Percentiles rank a stretch among this genome's conserved stretches.
These are phyloP conservation scores for Euphorbia lathyris DNA, from an alignment of 345 rosid species.

Conservation along the genomic window DNA sequence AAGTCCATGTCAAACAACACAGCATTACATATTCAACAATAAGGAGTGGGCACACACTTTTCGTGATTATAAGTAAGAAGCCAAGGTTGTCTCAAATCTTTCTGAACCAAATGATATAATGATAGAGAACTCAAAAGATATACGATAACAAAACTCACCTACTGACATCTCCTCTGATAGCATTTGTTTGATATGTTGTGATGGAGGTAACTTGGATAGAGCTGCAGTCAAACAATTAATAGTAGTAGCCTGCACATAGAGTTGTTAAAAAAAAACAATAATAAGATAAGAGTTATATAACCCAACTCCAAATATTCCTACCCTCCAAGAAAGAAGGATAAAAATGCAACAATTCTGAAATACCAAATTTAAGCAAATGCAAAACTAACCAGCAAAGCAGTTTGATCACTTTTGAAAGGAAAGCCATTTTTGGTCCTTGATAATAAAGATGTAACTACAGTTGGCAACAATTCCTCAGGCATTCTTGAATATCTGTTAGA, in stretches of 20 bases:
- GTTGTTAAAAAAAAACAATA: slow-evolving; percentile 7
- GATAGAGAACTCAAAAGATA: not conserved
- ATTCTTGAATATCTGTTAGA: slow-evolving; percentile 77
- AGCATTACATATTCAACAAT: not conserved
- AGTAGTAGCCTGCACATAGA: slow-evolving; percentile 57
- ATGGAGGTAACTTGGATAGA: slow-evolving; percentile 69
- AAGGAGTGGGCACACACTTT: not conserved
- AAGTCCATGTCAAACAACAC: not conserved
- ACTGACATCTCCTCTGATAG: slow-evolving; percentile 54
- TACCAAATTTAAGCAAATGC: slow-evolving; percentile 4
- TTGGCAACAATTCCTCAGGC: slow-evolving; percentile 75
- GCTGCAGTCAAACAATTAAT: slow-evolving; percentile 77
- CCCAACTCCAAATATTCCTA: not conserved
- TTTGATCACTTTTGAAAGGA: slow-evolving; percentile 61
- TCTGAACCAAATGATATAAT: not conserved
- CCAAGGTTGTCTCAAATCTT: not conserved
- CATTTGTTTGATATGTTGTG: slow-evolving; percentile 52
- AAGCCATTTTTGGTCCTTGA: slow-evolving; percentile 56
- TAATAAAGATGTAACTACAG: slow-evolving; percentile 52
- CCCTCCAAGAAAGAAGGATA: slow-evolving; percentile 3
- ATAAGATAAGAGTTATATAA: slow-evolving; percentile 7
- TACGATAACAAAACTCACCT: slow-evolving; percentile 39
- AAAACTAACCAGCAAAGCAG: slow-evolving; percentile 70
- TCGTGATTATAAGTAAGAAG: not conserved
- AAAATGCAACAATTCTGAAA: not conserved